Conservation (phyloP, 176 grass and related monocot species). For the Eleusine coracana region DNA sequence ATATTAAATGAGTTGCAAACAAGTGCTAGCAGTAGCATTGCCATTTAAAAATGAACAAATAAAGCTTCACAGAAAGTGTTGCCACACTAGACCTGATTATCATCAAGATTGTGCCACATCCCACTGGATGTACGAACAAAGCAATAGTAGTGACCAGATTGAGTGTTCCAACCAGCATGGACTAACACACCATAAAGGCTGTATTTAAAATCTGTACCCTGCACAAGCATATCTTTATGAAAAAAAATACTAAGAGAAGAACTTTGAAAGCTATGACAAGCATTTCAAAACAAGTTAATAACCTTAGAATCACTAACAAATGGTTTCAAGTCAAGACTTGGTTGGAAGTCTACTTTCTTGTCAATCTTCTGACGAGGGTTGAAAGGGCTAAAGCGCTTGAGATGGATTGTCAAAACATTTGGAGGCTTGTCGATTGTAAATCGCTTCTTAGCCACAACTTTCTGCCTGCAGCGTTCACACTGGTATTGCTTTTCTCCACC, state of each 20-base stretch:
- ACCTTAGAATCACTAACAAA: constrained; percentile 90
- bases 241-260: constrained; percentile 19
- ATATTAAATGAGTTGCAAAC: not conserved
- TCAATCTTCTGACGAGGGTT: constrained; percentile 90
- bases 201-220: constrained; percentile 83
- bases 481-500: constrained; percentile 84
- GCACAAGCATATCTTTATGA: constrained; percentile 24
- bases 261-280: constrained; percentile 10
- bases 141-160: constrained; percentile 96
- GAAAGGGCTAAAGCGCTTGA: constrained; percentile 89
- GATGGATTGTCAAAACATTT: constrained; percentile 86
- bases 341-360: constrained; percentile 84
- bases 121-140: constrained; percentile 94
- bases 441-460: constrained; percentile 85
- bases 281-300: constrained; percentile 40
- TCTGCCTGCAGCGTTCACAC: constrained; percentile 86
- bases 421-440: constrained; percentile 86
- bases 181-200: constrained; percentile 96
- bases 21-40: constrained; percentile 9
- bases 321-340: constrained; percentile 73
- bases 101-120: constrained; percentile 98
- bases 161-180: constrained; percentile 89
- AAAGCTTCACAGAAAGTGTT: constrained; percentile 20
- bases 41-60: constrained; percentile 21
- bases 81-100: constrained; percentile 77